These are phyloP conservation scores for Penicillium capsulatum DNA, from an alignment of 2,329 filamentous ascomycete genomes.

Conservation along the genomic window DNA sequence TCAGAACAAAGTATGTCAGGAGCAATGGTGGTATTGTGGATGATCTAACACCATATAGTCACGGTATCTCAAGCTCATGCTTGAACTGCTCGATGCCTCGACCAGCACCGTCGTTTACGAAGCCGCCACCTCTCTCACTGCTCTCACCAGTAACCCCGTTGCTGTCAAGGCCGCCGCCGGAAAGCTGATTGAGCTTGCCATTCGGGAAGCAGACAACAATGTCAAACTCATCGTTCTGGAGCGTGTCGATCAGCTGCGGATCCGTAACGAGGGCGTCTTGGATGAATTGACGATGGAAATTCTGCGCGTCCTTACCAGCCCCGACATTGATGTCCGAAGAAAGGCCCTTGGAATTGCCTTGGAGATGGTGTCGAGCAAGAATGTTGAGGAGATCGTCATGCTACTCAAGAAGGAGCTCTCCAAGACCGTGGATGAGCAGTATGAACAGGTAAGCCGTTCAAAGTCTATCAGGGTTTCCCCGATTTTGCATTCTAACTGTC, in stretches of 20 bases:
- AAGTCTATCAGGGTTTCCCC: not conserved
- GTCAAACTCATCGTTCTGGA: slow-evolving; percentile 98
- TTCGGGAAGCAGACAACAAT: slow-evolving; percentile 98
- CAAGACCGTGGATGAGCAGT: slow-evolving; percentile 97
- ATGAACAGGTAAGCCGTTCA: slow-evolving; percentile 70
- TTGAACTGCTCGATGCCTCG: slow-evolving; percentile 88
- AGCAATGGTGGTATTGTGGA: slow-evolving; percentile 7
- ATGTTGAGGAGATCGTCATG: slow-evolving; percentile 94
- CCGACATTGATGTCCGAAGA: slow-evolving; percentile 90
- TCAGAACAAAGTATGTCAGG: slow-evolving; percentile 72
- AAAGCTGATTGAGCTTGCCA: slow-evolving; percentile 95
- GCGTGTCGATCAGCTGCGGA: slow-evolving; percentile 79
- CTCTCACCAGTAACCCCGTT: slow-evolving; percentile 91
- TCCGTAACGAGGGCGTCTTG: slow-evolving; percentile 83
- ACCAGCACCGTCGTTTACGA: slow-evolving; percentile 96
- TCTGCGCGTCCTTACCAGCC: slow-evolving; percentile 85
- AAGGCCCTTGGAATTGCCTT: slow-evolving; percentile 87
- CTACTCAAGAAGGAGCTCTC: slow-evolving; percentile 95
- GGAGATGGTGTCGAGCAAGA: slow-evolving; percentile 98
- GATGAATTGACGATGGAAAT: slow-evolving; percentile 98
- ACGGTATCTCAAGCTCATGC: slow-evolving; percentile 87
- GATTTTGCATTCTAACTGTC: slow-evolving; percentile 19
- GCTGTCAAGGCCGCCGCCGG: slow-evolving; percentile 93
- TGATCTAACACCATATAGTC: slow-evolving; percentile 53
- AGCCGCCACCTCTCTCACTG: slow-evolving; percentile 88